Base-by-base conservation (phyloP, 2,329 filamentous ascomycete genomes). In the Sporothrix schenckii region DNA sequence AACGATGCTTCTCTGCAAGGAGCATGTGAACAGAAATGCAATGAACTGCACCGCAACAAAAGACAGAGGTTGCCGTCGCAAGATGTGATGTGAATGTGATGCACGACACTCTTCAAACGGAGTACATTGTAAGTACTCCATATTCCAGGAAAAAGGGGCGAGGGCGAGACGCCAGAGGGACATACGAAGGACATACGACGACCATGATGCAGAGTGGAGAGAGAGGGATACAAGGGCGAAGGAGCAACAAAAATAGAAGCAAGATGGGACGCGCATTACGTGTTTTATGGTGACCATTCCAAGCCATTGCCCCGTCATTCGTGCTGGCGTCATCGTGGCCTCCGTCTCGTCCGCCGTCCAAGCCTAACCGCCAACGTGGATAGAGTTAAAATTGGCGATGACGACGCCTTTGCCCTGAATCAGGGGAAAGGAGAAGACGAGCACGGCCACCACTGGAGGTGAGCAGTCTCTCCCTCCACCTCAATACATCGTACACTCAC, bases 381-480 rank as follows among this genome's bases (percentile, higher is more conserved):
- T 68, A 60, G 52, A 60, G 66, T 68, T 68, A 66, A 68, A 58
- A 68, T 60, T 68, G 66, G 66, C 49, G 21, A 68, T 68, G 66
- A 68, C 66, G 66, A 68, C 24, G 66, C 53, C 52, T n/a, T 63
- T 27, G 11, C 21, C 39, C n/a, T 11, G 52, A 50, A 9, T 50
- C 16, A 50, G 19, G 49, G 49, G 19, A n/a, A n/a, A 19, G 9
- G 19, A 1, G 7, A 9, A 19, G 19, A 50, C 14, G 16, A 16
- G 6, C 11, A n/a, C 6, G 47, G 16, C 14, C 47, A 49, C 16
- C 47, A 50, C 19, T 6, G 9, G 19, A 21, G 49, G n/a, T 16
- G 16, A 24, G 41, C 2, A 44, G 41, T 6, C 41, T 10, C 41
- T 44, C 41, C 1, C 27, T 30, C 27, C 4, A 30, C 27, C 4